phyloP scores from a whole-genome alignment of 2,329 filamentous ascomycete genomes.

The Scytalidium sp. region DNA sequence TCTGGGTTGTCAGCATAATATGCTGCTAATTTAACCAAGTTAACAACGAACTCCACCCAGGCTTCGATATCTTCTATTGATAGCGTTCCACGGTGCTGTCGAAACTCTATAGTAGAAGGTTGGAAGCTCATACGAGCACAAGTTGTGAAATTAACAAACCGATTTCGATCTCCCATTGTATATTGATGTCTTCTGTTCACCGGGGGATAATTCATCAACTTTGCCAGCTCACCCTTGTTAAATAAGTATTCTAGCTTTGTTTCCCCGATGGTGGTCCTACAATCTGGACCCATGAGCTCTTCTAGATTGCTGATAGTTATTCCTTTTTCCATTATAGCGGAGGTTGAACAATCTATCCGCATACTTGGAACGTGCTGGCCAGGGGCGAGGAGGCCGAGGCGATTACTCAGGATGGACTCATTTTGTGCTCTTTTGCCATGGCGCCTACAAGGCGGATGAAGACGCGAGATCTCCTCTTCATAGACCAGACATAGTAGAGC shows the following conservation, averaged over 20 bases:
- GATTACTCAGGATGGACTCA: slow-evolving; percentile 16
- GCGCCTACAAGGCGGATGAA: slow-evolving; percentile 20
- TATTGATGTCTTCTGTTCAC: neutral
- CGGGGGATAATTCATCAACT: slow-evolving; percentile 11
- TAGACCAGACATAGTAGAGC: slow-evolving; percentile 21
- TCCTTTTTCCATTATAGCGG: neutral
- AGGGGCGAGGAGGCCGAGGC: slow-evolving; percentile 10
- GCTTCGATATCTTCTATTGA: slow-evolving; percentile 10
- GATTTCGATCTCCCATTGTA: slow-evolving; percentile 7
- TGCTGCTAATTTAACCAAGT: slow-evolving; percentile 16
- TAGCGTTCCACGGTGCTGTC: slow-evolving; percentile 19
- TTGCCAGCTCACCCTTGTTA: neutral
- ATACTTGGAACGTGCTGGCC: neutral
- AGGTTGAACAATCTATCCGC: neutral
- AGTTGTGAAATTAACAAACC: slow-evolving; percentile 17
- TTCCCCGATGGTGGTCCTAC: neutral
- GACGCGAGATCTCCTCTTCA: slow-evolving; percentile 19
- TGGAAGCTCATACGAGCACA: neutral
- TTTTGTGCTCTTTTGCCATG: slow-evolving; percentile 10
- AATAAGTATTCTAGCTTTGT: neutral
- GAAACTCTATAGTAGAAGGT: slow-evolving; percentile 20
- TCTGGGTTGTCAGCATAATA: slow-evolving; percentile 10
- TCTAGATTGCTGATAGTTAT: neutral
- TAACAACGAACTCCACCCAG: slow-evolving; percentile 22
- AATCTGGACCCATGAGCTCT: neutral